Percentiles rank a stretch among this genome's conserved stretches.
Conservation (phyloP, 2,329 filamentous ascomycete species). For the Calycina herbarum region DNA sequence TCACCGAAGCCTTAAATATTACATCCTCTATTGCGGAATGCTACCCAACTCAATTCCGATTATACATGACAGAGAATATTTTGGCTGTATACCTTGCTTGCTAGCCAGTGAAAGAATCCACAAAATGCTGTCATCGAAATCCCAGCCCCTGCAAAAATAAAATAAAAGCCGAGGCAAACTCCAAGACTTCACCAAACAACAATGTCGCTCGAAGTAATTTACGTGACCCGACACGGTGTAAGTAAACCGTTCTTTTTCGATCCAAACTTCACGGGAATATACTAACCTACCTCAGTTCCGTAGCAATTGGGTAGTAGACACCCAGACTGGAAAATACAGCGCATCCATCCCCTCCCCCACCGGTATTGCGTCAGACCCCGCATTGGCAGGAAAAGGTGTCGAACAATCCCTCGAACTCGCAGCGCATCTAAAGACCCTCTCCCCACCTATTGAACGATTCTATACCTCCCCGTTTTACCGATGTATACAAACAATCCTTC, state of each 20-base stretch:
- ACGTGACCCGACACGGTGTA: conserved; percentile 74
- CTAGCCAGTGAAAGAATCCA: neutral
- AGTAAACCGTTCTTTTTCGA: conserved; percentile 39
- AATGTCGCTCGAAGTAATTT: conserved; percentile 63
- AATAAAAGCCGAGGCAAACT: neutral
- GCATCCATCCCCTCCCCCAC: conserved; percentile 77
- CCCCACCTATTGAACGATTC: conserved; percentile 70
- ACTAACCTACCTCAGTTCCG: conserved; percentile 65
- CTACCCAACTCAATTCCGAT: neutral
- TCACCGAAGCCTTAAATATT: neutral
- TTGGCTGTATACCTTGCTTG: neutral
- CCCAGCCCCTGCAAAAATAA: neutral
- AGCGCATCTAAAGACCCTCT: conserved; percentile 57
- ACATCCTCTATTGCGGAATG: neutral
- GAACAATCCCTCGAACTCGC: conserved; percentile 79
- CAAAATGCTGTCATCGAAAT: neutral
- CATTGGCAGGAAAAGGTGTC: conserved; percentile 83
- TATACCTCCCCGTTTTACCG: conserved; percentile 88
- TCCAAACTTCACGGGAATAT: conserved; percentile 9
- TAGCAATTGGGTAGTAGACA: conserved; percentile 84
- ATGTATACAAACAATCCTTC: conserved; percentile 80
- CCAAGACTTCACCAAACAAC: conserved; percentile 16
- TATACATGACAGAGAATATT: neutral
- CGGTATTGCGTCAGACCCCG: conserved; percentile 82
- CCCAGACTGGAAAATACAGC: conserved; percentile 74